These are phyloP conservation scores for Atalantia buxifolia DNA, from an alignment of 345 rosid species.

Conservation along the genomic window DNA sequence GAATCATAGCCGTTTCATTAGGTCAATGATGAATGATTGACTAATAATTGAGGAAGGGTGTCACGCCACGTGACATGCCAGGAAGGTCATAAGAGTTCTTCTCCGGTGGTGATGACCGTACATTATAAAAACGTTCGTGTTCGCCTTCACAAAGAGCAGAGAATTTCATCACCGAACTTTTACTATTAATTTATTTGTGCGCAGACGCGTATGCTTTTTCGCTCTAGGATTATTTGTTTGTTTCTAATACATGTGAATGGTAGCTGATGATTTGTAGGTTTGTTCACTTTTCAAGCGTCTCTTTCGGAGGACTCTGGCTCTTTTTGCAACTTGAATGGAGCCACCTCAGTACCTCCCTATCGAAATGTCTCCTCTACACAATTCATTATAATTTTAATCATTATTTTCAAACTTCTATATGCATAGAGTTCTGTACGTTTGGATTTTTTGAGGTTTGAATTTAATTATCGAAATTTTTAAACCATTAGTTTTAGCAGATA, in stretches of 20 bases:
- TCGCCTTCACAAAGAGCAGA: too few species aligned
- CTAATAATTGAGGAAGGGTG: not conserved
- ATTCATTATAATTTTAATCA: too few species aligned
- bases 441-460: too few species aligned
- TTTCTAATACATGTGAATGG: not conserved
- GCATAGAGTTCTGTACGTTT: too few species aligned
- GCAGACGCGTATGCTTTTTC: too few species aligned
- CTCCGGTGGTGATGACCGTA: too few species aligned
- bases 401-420: too few species aligned
- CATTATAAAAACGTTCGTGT: too few species aligned
- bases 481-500: too few species aligned
- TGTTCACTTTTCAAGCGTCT: not conserved
- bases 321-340: not conserved
- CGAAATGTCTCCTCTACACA: not conserved
- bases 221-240: not conserved
- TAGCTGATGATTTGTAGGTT: not conserved
- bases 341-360: not conserved
- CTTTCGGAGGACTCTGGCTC: not conserved
- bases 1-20: not conserved
- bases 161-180: not conserved
- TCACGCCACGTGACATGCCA: not conserved
- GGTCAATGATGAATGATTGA: not conserved
- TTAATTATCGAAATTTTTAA: too few species aligned
- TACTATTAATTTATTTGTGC: too few species aligned
- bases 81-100: not conserved